Percentiles rank a stretch among this genome's conserved stretches.
Conservation (phyloP, 2,329 filamentous ascomycete genomes). For the Claviceps digitariae region DNA sequence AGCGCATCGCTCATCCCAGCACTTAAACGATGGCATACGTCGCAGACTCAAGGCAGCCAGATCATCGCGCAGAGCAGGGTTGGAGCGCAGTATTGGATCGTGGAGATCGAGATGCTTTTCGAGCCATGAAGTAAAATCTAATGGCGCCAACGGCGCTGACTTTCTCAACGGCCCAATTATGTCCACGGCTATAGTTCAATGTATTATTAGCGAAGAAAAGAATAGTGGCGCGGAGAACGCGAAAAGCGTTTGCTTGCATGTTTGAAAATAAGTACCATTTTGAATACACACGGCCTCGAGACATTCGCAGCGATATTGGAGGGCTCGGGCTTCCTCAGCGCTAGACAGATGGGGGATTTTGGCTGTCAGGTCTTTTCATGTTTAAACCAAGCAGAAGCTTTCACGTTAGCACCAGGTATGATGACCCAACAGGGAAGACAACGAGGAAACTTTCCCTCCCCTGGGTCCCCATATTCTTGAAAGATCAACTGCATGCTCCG, state of each 20-base stretch:
- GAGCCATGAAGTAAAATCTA: conserved; percentile 37
- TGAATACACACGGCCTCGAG: conserved; percentile 37
- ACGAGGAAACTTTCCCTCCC: neutral
- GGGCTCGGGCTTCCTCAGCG: conserved; percentile 40
- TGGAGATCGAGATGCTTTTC: conserved; percentile 35
- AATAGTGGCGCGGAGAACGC: too few relatives aligned
- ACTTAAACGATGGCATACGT: conserved; percentile 31
- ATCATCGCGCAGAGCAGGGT: conserved; percentile 2
- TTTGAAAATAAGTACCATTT: conserved; percentile 15
- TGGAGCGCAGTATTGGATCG: conserved; percentile 30
- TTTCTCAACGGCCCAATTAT: conserved; percentile 17
- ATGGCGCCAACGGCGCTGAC: conserved; percentile 23
- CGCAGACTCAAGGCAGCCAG: conserved; percentile 1
- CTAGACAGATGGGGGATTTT: conserved; percentile 35
- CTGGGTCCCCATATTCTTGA: neutral
- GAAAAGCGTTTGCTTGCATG: neutral
- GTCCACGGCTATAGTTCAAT: conserved; percentile 18
- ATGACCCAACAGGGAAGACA: neutral
- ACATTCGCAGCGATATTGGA: conserved; percentile 47
- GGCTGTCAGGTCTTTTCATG: conserved; percentile 14
- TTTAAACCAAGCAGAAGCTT: neutral
- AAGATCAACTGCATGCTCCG: neutral
- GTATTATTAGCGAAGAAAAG: too few relatives aligned
- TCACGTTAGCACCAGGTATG: conserved; percentile 2
- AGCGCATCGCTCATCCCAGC: conserved; percentile 39